Base-by-base conservation (phyloP, 1,284 basidiomycete genomes). In the Trichosporon sp. region DNA sequence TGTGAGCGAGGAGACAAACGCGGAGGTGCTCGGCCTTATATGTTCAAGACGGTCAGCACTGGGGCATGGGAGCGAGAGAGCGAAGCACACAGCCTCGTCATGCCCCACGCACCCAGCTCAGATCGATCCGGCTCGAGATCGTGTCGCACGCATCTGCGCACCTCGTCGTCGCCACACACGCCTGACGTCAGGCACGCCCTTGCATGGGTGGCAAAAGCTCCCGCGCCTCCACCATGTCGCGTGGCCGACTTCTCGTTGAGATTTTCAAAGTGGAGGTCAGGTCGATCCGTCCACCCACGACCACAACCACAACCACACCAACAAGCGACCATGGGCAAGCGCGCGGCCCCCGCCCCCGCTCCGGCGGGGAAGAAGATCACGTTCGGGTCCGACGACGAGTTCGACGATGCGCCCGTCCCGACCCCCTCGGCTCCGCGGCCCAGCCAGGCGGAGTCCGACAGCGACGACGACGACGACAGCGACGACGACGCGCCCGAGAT, bases 401-500 rank as follows among this genome's bases (percentile, higher is more conserved):
- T 34, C 21, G 66, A 62, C 31, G 51, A 34, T 31, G 60, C 62
- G n/a, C 38, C 58, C 27, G 32, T 29, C 3, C 38, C 47, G 1
- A 35, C 62, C 1, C 27, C 64, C 18, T 13, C 47, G 27, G 2
- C 9, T n/a, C n/a, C 58, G 1, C 32, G 53, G 38, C 31, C 31
- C 7, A n/a, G 11, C 13, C 56, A 21, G 1, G 31, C 34, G 11
- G 42, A 31, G n/a, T n/a, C n/a, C n/a, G 66, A 65, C 29, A 64
- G 62, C 18, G 73, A 71, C 9, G 70, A 74, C 34, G 65, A 60
- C 6, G 74, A 73, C 31, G 68, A 71, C 13, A 72, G 73, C 65
- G 74, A 75, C 62, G 77, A 78, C 68, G 78, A 75, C 25, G 77
- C 77, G n/a, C 78, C 78, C 29, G 78, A 80, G 69, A 75, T 77